phyloP scores from a whole-genome alignment of 768 basidiomycete species.

The Clavaria fumosa region DNA sequence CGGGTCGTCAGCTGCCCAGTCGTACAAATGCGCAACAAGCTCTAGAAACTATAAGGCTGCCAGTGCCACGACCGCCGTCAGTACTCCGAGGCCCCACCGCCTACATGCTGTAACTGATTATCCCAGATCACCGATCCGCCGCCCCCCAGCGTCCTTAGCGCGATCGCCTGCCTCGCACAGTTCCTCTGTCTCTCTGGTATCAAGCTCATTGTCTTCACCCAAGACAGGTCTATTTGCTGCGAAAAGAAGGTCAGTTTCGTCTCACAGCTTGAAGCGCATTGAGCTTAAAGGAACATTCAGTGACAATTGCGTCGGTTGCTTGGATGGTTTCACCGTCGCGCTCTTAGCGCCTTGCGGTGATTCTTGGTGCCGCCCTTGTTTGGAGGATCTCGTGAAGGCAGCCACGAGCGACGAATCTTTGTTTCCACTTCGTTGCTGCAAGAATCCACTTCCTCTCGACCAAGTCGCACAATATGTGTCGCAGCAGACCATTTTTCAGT shows the following conservation, averaged over 20 bases:
- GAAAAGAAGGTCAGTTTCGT: too few species aligned
- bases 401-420: slow-evolving; percentile 26
- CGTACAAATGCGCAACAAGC: slow-evolving; percentile 8
- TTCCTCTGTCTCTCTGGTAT: too few species aligned
- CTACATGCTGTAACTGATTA: not conserved
- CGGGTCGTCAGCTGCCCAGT: slow-evolving; percentile 18
- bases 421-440: slow-evolving; percentile 28
- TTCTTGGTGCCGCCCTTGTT: slow-evolving; percentile 21
- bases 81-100: not conserved
- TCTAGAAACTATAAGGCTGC: slow-evolving; percentile 3
- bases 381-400: slow-evolving; percentile 19
- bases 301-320: slow-evolving; percentile 7
- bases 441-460: slow-evolving; percentile 14
- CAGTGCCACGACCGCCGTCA: not conserved
- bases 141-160: too few species aligned
- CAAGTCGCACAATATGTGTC: slow-evolving; percentile 11
- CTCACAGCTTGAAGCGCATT: too few species aligned
- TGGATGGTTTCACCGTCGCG: too few species aligned
- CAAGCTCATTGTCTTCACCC: too few species aligned
- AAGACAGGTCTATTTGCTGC: too few species aligned
- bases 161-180: too few species aligned
- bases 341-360: slow-evolving; percentile 24
- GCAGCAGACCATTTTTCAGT: slow-evolving; percentile 14
- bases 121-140: too few species aligned
- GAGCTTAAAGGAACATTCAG: too few species aligned